These are phyloP conservation scores for Aspergillus texensis DNA, from an alignment of 2,329 filamentous ascomycete species.

Conservation along the genomic window DNA sequence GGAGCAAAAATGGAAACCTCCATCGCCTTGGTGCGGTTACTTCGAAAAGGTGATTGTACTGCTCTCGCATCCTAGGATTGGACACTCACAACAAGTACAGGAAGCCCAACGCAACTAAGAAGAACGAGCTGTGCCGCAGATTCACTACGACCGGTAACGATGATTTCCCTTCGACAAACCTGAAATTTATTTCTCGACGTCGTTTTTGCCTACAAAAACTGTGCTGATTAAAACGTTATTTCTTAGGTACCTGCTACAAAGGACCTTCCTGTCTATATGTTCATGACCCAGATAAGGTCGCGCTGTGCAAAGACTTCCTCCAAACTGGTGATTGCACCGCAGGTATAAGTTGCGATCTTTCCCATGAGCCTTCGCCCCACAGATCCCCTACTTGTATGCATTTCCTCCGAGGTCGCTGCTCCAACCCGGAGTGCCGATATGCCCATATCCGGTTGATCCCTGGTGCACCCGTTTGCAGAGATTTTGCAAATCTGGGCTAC, in stretches of 20 bases:
- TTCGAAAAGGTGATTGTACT: slow-evolving; percentile 69
- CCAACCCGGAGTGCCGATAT: slow-evolving; percentile 83
- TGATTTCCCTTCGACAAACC: slow-evolving; percentile 34
- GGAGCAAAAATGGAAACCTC: slow-evolving; percentile 86
- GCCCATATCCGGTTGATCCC: slow-evolving; percentile 79
- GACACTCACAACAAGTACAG: slow-evolving; percentile 27
- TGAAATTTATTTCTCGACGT: neutral
- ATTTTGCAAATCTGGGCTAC: slow-evolving; percentile 85
- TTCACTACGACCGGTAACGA: slow-evolving; percentile 59
- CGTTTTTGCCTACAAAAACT: neutral
- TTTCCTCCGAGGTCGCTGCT: slow-evolving; percentile 86
- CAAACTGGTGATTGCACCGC: slow-evolving; percentile 75
- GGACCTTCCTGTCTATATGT: slow-evolving; percentile 77
- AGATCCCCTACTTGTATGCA: slow-evolving; percentile 87
- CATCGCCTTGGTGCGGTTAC: slow-evolving; percentile 75
- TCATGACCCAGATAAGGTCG: slow-evolving; percentile 84
- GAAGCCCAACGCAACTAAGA: slow-evolving; percentile 59
- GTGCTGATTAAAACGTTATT: slow-evolving; percentile 37
- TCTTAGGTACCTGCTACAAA: slow-evolving; percentile 78
- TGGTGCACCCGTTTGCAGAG: slow-evolving; percentile 76
- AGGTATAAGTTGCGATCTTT: slow-evolving; percentile 83
- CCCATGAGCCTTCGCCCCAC: slow-evolving; percentile 80
- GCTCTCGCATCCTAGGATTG: slow-evolving; percentile 15
- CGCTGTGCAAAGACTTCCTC: slow-evolving; percentile 86
- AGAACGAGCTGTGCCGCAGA: slow-evolving; percentile 72